Evolutionary conservation across 306 rosid species (phyloP), one percentile per base, ranked within the genome.

Genomic region (Alnus glutinosa): DNA sequence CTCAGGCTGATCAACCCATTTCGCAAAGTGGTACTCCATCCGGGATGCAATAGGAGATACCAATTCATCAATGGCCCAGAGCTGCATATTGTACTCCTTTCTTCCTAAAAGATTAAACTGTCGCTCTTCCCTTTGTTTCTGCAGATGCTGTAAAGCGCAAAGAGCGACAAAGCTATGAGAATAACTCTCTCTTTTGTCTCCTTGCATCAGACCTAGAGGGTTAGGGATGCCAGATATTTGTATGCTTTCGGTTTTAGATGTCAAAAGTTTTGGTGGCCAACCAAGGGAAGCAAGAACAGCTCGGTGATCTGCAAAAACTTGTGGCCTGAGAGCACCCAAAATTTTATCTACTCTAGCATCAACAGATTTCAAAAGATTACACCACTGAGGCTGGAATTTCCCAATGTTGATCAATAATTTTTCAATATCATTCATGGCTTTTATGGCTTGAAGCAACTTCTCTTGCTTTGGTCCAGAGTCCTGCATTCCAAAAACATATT

Each of bases 211-310:
- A 78, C 87, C 82, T 64, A 92, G 78, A 30, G 97, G 94, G 80
- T 92, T 88, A 47, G 87, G 90, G 73, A 88, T 52, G 54, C 77
- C 83, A 44, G 79, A 7, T 34, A 84, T 73, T 75, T 71, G 80
- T 42, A 79, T 85, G 12, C 75, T 83, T 74, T 81, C 87, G 55
- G 19, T 69, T 34, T 84, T 79, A 2, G 89, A 80, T 0, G 79
- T 59, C 7, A 87, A 75, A 59, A 92, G 84, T 81, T 90, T 92
- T n/a, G 97, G 97, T 5, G 97, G 97, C 97, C 97, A 92, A 70
- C 97, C 97, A 71, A 92, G 85, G 83, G 92, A 88, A 78, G 51
- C 61, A 1, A 92, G 94, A 85, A 92, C 84, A 50, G 94, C 89
- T 30, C 97, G 89, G 52, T 92, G 97, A 86, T 90, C 90, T 3